Evolutionary conservation across 2,329 filamentous ascomycete species (phyloP).

Genomic region (Colletotrichum lentis): DNA sequence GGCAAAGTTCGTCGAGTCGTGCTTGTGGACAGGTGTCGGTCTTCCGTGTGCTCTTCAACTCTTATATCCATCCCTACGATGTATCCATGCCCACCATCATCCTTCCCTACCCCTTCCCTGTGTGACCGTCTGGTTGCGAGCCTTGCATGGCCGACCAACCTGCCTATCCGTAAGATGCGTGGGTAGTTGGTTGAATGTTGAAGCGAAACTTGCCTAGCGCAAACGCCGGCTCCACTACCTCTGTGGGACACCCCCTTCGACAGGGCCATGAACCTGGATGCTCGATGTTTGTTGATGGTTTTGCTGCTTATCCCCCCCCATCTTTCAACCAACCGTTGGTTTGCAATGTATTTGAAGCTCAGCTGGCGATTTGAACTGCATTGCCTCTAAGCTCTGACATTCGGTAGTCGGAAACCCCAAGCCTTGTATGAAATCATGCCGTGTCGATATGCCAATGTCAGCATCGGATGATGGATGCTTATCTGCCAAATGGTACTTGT

Average conservation of each 20-base stretch:
- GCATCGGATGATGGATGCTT: not conserved
- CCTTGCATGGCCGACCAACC: slow-evolving; percentile 24
- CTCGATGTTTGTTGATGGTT: slow-evolving; percentile 4
- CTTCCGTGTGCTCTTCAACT: not conserved
- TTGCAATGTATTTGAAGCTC: not conserved
- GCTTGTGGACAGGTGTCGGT: not conserved
- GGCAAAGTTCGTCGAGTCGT: slow-evolving; percentile 13
- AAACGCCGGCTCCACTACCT: slow-evolving; percentile 23
- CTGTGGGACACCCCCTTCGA: slow-evolving; percentile 15
- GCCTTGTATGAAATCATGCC: not conserved
- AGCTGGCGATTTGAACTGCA: not conserved
- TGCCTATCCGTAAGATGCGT: not conserved
- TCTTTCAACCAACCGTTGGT: not conserved
- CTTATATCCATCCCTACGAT: not conserved
- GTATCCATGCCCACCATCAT: slow-evolving; percentile 9
- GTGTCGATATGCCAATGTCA: not conserved
- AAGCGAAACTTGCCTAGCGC: slow-evolving; percentile 22
- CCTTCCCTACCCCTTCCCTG: not conserved
- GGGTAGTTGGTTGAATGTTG: slow-evolving; percentile 8
- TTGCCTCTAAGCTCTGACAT: not conserved
- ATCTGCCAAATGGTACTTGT: too few species aligned
- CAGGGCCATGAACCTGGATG: slow-evolving; percentile 24
- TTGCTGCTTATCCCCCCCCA: not conserved
- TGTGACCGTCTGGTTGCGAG: slow-evolving; percentile 9
- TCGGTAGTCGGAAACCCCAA: too few species aligned